Percentiles rank a stretch among this genome's conserved stretches.
These are phyloP conservation scores for Pseudotsuga menziesii DNA, from an alignment of 75 land plant genomes.

Conservation along the genomic window DNA sequence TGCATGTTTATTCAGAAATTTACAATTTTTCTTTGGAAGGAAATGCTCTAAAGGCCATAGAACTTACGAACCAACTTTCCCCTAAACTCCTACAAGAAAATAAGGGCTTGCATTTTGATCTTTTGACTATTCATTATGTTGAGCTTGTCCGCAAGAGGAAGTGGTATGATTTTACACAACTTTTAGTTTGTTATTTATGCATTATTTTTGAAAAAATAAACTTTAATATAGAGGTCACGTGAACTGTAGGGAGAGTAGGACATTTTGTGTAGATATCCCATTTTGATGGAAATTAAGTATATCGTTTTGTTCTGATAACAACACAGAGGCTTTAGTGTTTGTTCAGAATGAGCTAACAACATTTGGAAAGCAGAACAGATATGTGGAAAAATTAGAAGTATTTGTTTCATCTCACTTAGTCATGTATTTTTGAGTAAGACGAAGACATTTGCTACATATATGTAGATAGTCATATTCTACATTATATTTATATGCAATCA, in stretches of 20 bases:
- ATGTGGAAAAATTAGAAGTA: slow-evolving; percentile 65
- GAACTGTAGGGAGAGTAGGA: not conserved
- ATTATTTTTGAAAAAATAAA: too few species aligned
- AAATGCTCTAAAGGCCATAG: too few species aligned
- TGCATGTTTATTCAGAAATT: too few species aligned
- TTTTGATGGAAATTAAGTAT: not conserved
- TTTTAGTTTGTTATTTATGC: slow-evolving; percentile 3
- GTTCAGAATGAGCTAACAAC: slow-evolving; percentile 74
- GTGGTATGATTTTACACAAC: slow-evolving; percentile 39
- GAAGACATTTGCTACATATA: too few species aligned
- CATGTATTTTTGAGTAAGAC: not conserved
- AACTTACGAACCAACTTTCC: too few species aligned
- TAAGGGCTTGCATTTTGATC: slow-evolving; percentile 88
- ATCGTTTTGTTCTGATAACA: slow-evolving; percentile 30
- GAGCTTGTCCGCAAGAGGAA: slow-evolving; percentile 78
- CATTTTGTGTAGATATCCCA: not conserved
- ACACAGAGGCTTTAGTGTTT: slow-evolving; percentile 93
- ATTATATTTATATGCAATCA: too few species aligned
- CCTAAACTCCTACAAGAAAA: too few species aligned
- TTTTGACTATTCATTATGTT: slow-evolving; percentile 89
- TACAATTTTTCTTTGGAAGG: too few species aligned
- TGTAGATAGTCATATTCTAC: too few species aligned
- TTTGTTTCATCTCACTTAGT: slow-evolving; percentile 4
- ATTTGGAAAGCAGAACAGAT: slow-evolving; percentile 69
- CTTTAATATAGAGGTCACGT: too few species aligned